Base-by-base conservation (phyloP, 768 basidiomycete genomes). In the Suillus discolor region DNA sequence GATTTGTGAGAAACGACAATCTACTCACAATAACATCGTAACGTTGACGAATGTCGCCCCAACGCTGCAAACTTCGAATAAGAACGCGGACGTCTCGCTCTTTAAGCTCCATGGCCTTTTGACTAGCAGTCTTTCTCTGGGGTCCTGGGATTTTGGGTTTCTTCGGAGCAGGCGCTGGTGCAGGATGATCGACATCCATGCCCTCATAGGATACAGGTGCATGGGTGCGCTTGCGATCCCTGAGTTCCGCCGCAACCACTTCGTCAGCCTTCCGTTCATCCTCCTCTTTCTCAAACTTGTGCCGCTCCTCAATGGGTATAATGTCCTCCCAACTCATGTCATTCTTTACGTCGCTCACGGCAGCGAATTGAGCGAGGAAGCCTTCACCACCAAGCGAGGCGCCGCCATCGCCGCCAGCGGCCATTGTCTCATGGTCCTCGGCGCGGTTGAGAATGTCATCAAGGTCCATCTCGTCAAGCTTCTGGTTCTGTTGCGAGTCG, bases 281-380 rank as follows among this genome's bases (percentile, higher is more conserved):
- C 66, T 94, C 90, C 69, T 96, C 96, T 36, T 85, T 84, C 66
- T 94, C 94, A 53, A 90, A 87, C 74, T 87, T 89, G 76, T 90
- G 88, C 7, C 97, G 90, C 72, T 95, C 95, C 28, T 96, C 95
- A 11, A 92, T 76, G 20, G 97, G 97, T 71, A 99, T 99, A 77
- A 99, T 99, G 67, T 99, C 97, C 74, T 99, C 97, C 97, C 97
- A 99, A 72, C 78, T 94, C 88, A 97, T 95, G 79, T 99, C 97
- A 74, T 96, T 94, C 85, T 98, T 99, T 74, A 99, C 89, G 76
- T 99, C 97, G 77, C 95, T 97, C 70, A 99, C 94, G 60, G 90
- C 90, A 25, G 97, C 96, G 75, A 99, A 97, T 69, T 93, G 91
- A 31, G 96, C 90, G 62, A 99, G 85, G 87, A 99, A 99, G 65